Percentiles rank a stretch among this genome's conserved stretches.
Evolutionary conservation across 2,329 filamentous ascomycete genomes (phyloP).

Genomic region (Lomentospora prolificans): DNA sequence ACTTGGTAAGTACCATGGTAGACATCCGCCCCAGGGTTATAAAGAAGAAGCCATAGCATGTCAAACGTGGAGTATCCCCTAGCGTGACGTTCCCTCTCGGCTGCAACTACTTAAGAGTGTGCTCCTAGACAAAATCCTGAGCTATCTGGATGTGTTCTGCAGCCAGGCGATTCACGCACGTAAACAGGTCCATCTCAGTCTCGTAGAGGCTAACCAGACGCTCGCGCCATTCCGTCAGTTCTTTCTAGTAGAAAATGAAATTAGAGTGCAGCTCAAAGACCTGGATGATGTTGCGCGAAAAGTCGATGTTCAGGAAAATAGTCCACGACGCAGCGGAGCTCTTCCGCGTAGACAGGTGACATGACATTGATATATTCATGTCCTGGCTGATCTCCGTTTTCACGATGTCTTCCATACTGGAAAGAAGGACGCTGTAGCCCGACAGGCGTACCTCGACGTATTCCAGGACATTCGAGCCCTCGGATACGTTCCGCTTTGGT

Average conservation of each 20-base stretch:
- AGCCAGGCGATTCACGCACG: conserved; percentile 9
- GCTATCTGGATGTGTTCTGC: conserved; percentile 10
- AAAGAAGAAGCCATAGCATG: conserved; percentile 14
- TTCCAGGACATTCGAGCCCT: conserved; percentile 10
- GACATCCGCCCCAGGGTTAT: conserved; percentile 11
- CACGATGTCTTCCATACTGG: not conserved
- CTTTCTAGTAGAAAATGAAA: conserved; percentile 11
- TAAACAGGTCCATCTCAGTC: not conserved
- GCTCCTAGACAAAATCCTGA: conserved; percentile 11
- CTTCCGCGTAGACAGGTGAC: conserved; percentile 12
- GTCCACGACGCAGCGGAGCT: conserved; percentile 13
- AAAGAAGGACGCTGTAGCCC: not conserved
- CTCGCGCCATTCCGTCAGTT: conserved; percentile 10
- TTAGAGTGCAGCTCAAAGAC: conserved; percentile 9
- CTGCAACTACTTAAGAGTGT: conserved; percentile 6
- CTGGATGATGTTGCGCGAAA: conserved; percentile 6
- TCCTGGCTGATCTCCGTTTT: conserved; percentile 9
- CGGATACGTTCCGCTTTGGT: not conserved
- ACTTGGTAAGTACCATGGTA: conserved; percentile 5
- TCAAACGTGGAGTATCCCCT: conserved; percentile 11
- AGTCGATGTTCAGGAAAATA: conserved; percentile 12
- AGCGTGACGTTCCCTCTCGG: conserved; percentile 10
- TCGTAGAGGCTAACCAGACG: not conserved
- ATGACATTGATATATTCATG: conserved; percentile 9
- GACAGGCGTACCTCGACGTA: conserved; percentile 11